These are phyloP conservation scores for Arthroderma sp. DNA, from an alignment of 2,329 filamentous ascomycete genomes.

Conservation along the genomic window DNA sequence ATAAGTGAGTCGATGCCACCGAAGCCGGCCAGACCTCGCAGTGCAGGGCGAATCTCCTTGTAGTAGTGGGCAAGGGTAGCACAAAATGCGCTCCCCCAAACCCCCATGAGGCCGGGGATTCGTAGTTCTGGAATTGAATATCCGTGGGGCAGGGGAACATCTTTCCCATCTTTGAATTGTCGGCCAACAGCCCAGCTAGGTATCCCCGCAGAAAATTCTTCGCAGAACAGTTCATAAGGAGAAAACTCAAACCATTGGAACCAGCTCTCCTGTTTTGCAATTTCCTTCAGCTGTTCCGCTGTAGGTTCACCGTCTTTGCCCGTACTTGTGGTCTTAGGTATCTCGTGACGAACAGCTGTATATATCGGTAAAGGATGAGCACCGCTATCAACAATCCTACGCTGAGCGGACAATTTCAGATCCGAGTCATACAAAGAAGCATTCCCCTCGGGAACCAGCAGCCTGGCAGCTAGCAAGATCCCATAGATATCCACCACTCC, in stretches of 20 bases:
- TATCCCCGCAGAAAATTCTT: constrained; percentile 82
- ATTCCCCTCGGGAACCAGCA: constrained; percentile 78
- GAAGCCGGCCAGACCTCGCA: constrained; percentile 63
- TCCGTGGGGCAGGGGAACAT: constrained; percentile 49
- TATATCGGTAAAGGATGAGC: constrained; percentile 86
- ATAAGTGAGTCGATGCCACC: constrained; percentile 68
- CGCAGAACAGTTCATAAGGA: constrained; percentile 89
- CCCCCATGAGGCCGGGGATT: constrained; percentile 71
- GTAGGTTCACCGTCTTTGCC: constrained; percentile 36
- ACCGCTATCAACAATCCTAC: constrained; percentile 60
- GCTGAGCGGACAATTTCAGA: constrained; percentile 83
- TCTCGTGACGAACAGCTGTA: constrained; percentile 88
- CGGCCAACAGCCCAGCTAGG: constrained; percentile 88
- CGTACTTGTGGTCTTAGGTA: constrained; percentile 47
- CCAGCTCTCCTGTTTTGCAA: constrained; percentile 57
- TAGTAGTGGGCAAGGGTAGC: constrained; percentile 95
- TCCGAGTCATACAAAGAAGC: constrained; percentile 62
- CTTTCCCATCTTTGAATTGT: constrained; percentile 62
- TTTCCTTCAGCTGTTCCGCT: constrained; percentile 29
- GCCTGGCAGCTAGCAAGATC: constrained; percentile 65
- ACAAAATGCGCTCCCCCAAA: constrained; percentile 96
- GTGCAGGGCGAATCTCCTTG: constrained; percentile 73
- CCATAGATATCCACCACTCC: constrained; percentile 92
- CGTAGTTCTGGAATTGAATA: constrained; percentile 70
- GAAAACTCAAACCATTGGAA: constrained; percentile 98